Conservation (phyloP, 331 rosid genomes). For the Pyrus hybrid region DNA sequence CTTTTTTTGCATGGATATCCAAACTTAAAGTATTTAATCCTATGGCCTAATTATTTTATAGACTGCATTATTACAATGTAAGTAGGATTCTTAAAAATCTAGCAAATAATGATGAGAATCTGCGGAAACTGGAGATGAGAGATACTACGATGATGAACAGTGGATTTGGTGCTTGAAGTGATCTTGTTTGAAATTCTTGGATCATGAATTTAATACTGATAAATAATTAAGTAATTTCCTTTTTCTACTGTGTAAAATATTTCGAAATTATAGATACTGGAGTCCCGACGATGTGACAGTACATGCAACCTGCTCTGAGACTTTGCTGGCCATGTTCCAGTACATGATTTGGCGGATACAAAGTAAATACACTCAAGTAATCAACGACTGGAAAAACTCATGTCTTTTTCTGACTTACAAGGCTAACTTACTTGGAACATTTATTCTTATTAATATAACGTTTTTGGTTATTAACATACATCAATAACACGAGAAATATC, state of each 20-base stretch:
- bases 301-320: conserved; percentile 8
- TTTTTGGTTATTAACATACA: too few relatives aligned
- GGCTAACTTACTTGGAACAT: too few relatives aligned
- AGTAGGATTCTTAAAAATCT: neutral
- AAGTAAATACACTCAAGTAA: neutral
- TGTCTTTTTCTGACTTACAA: too few relatives aligned
- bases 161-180: neutral
- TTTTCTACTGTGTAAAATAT: neutral
- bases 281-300: conserved; percentile 11
- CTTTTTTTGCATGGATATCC: neutral
- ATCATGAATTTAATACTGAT: conserved; percentile 2
- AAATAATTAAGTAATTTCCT: neutral
- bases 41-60: neutral
- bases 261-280: neutral
- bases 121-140: neutral
- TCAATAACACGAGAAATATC: too few relatives aligned
- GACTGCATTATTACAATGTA: neutral
- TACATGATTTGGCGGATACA: neutral
- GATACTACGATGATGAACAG: neutral
- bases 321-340: conserved; percentile 3
- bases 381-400: neutral
- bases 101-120: neutral
- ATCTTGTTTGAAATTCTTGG: neutral
- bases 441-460: too few relatives aligned
- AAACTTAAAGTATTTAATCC: neutral